phyloP scores from a whole-genome alignment of 495 filamentous ascomycete genomes.

The Aspergillus asperescens region DNA sequence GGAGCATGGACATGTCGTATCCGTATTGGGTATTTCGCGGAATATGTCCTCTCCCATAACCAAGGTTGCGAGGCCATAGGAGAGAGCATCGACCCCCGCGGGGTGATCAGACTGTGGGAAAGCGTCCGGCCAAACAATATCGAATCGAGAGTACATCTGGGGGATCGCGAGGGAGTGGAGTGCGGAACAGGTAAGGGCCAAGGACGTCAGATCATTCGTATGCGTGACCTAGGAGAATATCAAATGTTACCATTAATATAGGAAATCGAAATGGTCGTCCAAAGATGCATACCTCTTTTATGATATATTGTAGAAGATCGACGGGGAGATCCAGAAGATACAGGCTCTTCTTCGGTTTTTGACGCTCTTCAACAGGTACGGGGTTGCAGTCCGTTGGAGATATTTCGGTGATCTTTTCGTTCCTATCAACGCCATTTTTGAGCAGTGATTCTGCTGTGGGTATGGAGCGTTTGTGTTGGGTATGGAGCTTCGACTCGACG shows the following conservation, averaged over 20 bases:
- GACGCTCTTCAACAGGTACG: neutral
- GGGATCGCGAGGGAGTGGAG: constrained; percentile 77
- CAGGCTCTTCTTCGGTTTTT: constrained; percentile 30
- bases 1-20: constrained; percentile 21
- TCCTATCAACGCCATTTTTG: constrained; percentile 3
- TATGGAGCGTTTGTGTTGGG: constrained; percentile 2
- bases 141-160: constrained; percentile 86
- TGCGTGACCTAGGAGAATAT: constrained; percentile 62
- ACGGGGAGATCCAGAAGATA: constrained; percentile 76
- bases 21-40: constrained; percentile 27
- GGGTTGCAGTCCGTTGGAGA: neutral
- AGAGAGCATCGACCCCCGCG: constrained; percentile 81
- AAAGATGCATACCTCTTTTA: constrained; percentile 67
- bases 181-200: constrained; percentile 79
- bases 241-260: constrained; percentile 7
- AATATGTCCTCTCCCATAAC: constrained; percentile 75
- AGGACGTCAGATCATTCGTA: constrained; percentile 79
- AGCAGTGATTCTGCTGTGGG: constrained; percentile 2
- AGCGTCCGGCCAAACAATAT: constrained; percentile 89
- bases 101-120: constrained; percentile 57
- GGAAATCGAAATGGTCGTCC: neutral
- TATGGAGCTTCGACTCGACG: constrained; percentile 5
- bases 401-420: neutral
- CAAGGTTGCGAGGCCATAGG: constrained; percentile 83
- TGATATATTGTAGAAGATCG: constrained; percentile 80